Evolutionary conservation across 345 rosid species (phyloP), one percentile per base, ranked within the genome.

Genomic region (Lepidium africanum): DNA sequence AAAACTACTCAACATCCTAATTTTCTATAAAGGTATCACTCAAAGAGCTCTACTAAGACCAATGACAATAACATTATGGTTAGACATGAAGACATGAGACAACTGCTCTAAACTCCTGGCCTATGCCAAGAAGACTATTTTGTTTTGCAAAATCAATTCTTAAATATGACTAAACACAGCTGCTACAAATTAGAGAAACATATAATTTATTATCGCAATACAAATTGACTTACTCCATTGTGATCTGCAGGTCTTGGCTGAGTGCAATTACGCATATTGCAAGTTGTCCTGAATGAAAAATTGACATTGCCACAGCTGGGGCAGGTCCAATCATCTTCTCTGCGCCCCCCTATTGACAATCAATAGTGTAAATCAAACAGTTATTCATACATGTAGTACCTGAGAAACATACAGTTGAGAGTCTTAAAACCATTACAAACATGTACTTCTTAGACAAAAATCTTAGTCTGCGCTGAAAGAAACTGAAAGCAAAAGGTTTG

Each of bases 271-370:
- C 97, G 99, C 97, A 89, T 94, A 71, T 94, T 94, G 70, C 99
- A 94, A 51, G 99, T 91, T 36, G 96, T 94, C 82, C 97, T 84
- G 59, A 94, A 94, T 2, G 99, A 91, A 74, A 94, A 94, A 54
- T 94, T 94, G 70, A 89, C 99, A 76, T 94, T 94, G 64, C 93
- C 96, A 69, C 99, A 94, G 64, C 96, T 94, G 3, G 97, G 97
- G 51, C 97, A 94, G 32, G 96, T 91, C 99, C 97, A 95, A 67
- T 95, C 99, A 79, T 95, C 97, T 67, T 95, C 99, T 81, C 99
- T 87, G 3, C 99, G 93, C 53, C 99, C 86, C 30, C 99, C 99
- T 95, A 63, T 68, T 69, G 59, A 45, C 53, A 0, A 43, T 36
- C 41, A 73, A 50, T 63, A 63, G 2, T 12, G 33, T 23, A 74